A percentile compares a stretch with the other conserved stretches of the same genome.
phyloP scores from a whole-genome alignment of 2,329 filamentous ascomycete species.

The Aspergillus calidoustus region DNA sequence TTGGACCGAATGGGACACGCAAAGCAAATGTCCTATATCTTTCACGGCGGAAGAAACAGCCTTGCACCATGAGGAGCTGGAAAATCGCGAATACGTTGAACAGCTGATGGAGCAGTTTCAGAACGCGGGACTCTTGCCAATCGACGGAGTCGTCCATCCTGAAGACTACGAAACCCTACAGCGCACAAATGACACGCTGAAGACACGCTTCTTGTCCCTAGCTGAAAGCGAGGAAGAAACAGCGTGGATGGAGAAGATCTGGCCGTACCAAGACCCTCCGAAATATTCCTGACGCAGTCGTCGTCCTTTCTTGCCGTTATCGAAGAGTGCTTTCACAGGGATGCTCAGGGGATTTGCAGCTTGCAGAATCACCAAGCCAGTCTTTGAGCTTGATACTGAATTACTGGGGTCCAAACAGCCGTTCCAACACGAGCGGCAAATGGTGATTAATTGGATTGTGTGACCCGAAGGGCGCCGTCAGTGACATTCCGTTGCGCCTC shows the following conservation, averaged over 20 bases:
- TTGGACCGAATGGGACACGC: background rate
- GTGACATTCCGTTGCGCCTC: too few species aligned
- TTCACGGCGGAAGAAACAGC: constrained; percentile 4
- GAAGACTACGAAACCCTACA: constrained; percentile 10
- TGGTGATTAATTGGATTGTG: too few species aligned
- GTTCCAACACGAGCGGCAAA: too few species aligned
- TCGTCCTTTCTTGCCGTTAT: too few species aligned
- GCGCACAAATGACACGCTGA: background rate
- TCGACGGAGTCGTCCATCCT: background rate
- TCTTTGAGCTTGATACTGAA: too few species aligned
- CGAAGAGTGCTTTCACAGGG: too few species aligned
- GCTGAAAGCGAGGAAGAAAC: constrained; percentile 9
- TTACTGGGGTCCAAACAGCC: too few species aligned
- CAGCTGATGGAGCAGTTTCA: constrained; percentile 1
- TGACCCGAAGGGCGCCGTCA: too few species aligned
- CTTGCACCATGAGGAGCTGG: background rate
- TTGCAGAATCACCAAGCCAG: too few species aligned
- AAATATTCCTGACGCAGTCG: background rate
- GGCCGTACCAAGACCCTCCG: constrained; percentile 12
- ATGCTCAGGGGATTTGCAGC: too few species aligned
- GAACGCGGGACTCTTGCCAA: background rate
- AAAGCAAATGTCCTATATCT: background rate
- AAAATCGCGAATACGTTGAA: constrained; percentile 5
- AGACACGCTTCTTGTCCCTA: constrained; percentile 8
- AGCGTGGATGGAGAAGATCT: constrained; percentile 16